Evolutionary conservation across 139 green algal species (phyloP).

Genomic region (Microglena sp.): DNA sequence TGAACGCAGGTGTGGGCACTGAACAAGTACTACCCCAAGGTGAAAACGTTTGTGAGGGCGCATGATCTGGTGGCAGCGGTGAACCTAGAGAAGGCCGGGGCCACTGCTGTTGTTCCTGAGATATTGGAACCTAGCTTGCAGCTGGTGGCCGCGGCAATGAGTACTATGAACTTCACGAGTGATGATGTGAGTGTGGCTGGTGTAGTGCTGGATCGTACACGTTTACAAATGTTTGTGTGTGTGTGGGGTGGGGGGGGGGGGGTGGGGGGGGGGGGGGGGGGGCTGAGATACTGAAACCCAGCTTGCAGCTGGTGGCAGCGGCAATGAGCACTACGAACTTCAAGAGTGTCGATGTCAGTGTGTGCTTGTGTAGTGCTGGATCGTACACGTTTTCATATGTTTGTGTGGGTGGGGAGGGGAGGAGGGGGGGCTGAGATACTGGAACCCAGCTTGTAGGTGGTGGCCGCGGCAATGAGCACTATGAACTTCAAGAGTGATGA

Average conservation of each 20-base stretch:
- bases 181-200: neutral
- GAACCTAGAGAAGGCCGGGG: slow-evolving; percentile 79
- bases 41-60: slow-evolving; percentile 87
- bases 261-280: too few species aligned
- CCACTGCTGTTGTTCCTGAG: slow-evolving; percentile 61
- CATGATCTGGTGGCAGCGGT: slow-evolving; percentile 89
- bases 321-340: slow-evolving; percentile 58
- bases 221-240: too few species aligned
- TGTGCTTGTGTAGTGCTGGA: too few species aligned
- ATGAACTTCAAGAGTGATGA: slow-evolving; percentile 17
- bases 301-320: slow-evolving; percentile 86
- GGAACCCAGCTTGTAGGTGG: slow-evolving; percentile 92
- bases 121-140: slow-evolving; percentile 93
- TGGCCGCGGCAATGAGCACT: slow-evolving; percentile 74
- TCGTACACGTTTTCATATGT: too few species aligned
- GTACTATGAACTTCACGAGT: slow-evolving; percentile 22
- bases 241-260: too few species aligned
- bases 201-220: too few species aligned
- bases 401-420: too few species aligned
- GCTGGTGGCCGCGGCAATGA: slow-evolving; percentile 84
- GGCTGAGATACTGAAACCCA: slow-evolving; percentile 94
- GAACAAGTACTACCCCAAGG: neutral
- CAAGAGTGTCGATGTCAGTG: neutral
- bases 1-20: too few species aligned
- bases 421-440: slow-evolving; percentile 96